Conservation (phyloP, 2,329 filamentous ascomycete species). For the Talaromyces sp. region DNA sequence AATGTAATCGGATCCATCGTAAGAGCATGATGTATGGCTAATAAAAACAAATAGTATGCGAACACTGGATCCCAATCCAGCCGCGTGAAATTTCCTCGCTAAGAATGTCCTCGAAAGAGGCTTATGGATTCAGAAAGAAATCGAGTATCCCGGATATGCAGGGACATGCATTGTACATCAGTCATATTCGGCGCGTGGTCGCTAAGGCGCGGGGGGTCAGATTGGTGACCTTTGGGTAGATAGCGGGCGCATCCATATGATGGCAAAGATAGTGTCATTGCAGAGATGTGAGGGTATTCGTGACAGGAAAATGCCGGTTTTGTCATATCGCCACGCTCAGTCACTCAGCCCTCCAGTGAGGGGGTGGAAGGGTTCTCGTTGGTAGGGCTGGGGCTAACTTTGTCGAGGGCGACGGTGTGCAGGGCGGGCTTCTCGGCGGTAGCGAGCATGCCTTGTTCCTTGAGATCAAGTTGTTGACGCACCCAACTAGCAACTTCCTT, state of each 20-base stretch:
- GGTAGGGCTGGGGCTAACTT: constrained; percentile 53
- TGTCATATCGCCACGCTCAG: background rate
- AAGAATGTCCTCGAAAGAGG: background rate
- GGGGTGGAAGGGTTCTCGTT: constrained; percentile 29
- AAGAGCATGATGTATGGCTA: constrained; percentile 7
- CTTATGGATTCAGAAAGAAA: background rate
- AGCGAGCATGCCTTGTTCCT: constrained; percentile 60
- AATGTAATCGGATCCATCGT: constrained; percentile 9
- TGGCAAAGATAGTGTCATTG: constrained; percentile 25
- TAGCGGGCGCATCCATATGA: constrained; percentile 1
- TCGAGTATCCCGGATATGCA: background rate
- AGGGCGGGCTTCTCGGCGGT: constrained; percentile 72
- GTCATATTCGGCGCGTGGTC: background rate
- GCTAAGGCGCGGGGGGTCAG: background rate
- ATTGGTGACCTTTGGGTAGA: background rate
- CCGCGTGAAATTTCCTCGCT: background rate
- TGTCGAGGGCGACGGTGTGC: constrained; percentile 83
- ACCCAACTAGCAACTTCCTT: constrained; percentile 89
- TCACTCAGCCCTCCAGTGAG: background rate
- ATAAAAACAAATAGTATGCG: background rate
- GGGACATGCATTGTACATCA: background rate
- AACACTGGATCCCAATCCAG: background rate
- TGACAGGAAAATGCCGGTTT: constrained; percentile 7
- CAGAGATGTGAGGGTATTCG: background rate
- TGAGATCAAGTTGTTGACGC: constrained; percentile 67